Base-by-base conservation (phyloP, 2,329 filamentous ascomycete species). In the Phoma sp. region DNA sequence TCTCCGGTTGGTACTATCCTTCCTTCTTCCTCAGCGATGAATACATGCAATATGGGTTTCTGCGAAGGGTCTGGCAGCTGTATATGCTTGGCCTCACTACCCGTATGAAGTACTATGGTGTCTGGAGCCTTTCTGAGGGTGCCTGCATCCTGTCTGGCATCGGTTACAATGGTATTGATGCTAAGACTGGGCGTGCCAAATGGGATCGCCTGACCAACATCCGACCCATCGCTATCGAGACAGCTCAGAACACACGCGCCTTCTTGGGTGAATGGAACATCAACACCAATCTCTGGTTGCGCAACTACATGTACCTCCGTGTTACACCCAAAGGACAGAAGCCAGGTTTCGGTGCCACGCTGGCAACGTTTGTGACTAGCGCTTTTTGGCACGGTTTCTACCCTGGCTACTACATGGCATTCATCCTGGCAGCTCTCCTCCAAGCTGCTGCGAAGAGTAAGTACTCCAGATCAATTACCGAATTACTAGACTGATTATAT, bases 311-410 rank as follows among this genome's bases (percentile, higher is more conserved):
- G 64, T 99, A 98, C 72, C 83, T 99, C 40, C 88, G 95, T 20
- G 95, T 99, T 3, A 99, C 95, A 0, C 95, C 95, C 0, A 90
- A 90, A 65, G 95, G 95, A 47, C 95, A 92, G 81, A 99, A 98
- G 75, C 95, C 95, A 9, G 95, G 95, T 1, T 99, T 99, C 80
- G 84, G 93, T 54, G 95, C 95, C 43, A 98, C 90, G 68, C 79
- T 99, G 79, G 92, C 92, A 28, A 99, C 95, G 0, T 99, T 99
- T 73, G 85, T 87, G 6, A 98, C 95, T 17, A 96, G 92, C 69
- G 93, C 95, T 3, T 88, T 98, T 64, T 99, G 95, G 95, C 95
- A 99, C 71, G 95, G 95, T 25, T 99, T 99, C 77, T 96, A 96
- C 64, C 93, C 95, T 0, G 95, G 95, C 5, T 99, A 99, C 76